Evolutionary conservation across 2,329 filamentous ascomycete species (phyloP), one percentile per base, ranked within the genome.

Genomic region (Colletotrichum sp.): DNA sequence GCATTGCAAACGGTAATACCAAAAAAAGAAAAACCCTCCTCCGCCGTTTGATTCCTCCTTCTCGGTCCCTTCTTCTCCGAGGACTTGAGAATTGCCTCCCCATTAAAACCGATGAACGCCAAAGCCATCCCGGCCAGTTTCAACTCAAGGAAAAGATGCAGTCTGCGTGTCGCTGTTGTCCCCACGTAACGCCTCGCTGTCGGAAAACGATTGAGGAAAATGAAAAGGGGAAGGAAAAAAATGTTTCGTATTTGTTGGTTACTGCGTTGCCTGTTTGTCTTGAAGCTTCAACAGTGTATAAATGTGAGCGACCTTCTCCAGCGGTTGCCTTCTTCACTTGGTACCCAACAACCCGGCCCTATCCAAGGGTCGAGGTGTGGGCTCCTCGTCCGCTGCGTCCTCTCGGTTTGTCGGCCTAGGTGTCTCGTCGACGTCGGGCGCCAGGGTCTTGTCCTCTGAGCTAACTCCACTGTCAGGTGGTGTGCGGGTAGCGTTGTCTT

Each of bases 401-500:
- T 76, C 71, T 60, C 79, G 75, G 34, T 77, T 68, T 21, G 77
- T 72, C 21, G 78, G 86, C 65, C 86, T 86, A 26, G 88, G 88
- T 30, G 88, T 90, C 62, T 85, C 86, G 44, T 89, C 87, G 52
- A 84, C 79, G 59, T 81, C 80, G 16, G 75, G 74, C 16, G 71
- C 72, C 12, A 52, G 60, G 15, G 72, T 78, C 55, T 79, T 78
- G 34, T 70, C 75, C 66, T 78, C 77, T 36, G 78, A 69, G 8
- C 70, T 71, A 9, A 79, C 72, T 44, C 80, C 81, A n/a, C 77
- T 77, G 39, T 83, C 80, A 7, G 83, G 84, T 5, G 84, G 81
- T 18, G 81, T 83, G 30, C 80, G 82, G 4, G 64, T 76, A 73
- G 78, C 69, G 75, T 69, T 67, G 74, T 76, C 76, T 36, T 71